phyloP scores from a whole-genome alignment of 306 rosid genomes.

The Cyclanthera cordifolia region DNA sequence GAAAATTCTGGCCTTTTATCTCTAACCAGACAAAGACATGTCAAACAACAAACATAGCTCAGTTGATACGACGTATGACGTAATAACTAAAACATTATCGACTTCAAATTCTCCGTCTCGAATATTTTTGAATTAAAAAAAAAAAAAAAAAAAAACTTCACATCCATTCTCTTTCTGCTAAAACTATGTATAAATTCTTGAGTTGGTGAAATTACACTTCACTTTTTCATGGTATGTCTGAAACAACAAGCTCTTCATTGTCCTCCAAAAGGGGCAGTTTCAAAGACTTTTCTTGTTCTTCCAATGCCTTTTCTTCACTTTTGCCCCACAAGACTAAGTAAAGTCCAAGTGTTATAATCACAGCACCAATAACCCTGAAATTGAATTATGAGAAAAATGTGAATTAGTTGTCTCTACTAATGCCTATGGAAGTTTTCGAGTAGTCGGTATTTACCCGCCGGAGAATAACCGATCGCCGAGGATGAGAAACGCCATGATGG shows the following conservation, averaged over 20 bases:
- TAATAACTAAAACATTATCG: too few relatives aligned
- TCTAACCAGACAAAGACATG: not conserved
- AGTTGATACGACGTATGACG: too few relatives aligned
- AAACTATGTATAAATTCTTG: not conserved
- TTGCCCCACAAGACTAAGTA: conserved; percentile 61
- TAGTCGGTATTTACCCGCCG: conserved; percentile 37
- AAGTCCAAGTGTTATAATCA: conserved; percentile 44
- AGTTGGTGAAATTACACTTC: not conserved
- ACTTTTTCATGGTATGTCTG: conserved; percentile 35
- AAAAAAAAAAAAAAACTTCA: not conserved
- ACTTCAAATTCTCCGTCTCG: too few relatives aligned
- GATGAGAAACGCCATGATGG: conserved; percentile 45
- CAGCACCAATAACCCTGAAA: conserved; percentile 48
- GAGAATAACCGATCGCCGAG: conserved; percentile 43
- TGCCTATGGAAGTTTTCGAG: not conserved
- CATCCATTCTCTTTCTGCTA: not conserved
- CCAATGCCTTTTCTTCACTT: conserved; percentile 24
- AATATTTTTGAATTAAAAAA: too few relatives aligned
- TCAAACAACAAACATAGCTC: too few relatives aligned
- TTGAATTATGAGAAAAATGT: conserved; percentile 1
- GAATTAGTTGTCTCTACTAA: not conserved
- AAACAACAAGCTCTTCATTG: conserved; percentile 14
- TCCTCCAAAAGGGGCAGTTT: conserved; percentile 35
- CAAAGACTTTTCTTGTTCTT: conserved; percentile 20
- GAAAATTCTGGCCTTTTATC: conserved; percentile 1